Evolutionary conservation across 257 asterid genomes (phyloP).

Genomic region (Solanum stenotomum): DNA sequence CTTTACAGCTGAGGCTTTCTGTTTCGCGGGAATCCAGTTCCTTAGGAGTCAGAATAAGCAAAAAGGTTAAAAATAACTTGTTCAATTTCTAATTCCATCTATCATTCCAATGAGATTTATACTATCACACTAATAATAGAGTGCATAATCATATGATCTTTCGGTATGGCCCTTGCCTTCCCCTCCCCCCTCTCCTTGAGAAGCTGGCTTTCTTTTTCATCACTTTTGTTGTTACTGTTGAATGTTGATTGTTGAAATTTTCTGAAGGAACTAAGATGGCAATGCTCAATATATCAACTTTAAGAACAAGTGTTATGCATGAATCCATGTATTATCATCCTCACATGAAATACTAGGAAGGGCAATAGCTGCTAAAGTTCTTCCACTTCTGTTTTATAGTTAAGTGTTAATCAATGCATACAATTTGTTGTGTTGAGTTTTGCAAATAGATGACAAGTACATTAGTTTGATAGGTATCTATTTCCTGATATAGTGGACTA

Average conservation of each 20-base stretch:
- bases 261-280: neutral
- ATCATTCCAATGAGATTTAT: neutral
- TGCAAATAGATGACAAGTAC: neutral
- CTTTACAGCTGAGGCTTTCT: conserved; percentile 79
- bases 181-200: neutral
- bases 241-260: neutral
- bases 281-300: neutral
- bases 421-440: neutral
- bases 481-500: neutral
- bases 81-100: conserved; percentile 1
- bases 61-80: conserved; percentile 50
- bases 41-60: conserved; percentile 72
- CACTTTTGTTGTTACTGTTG: neutral
- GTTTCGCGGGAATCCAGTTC: conserved; percentile 51
- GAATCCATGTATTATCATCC: neutral
- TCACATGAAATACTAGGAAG: neutral
- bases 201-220: neutral
- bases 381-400: neutral
- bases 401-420: neutral
- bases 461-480: neutral
- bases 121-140: neutral
- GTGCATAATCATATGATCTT: neutral
- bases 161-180: neutral
- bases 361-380: neutral
- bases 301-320: neutral